phyloP scores from a whole-genome alignment of 1,284 basidiomycete genomes.

The Moesziomyces aphidis region DNA sequence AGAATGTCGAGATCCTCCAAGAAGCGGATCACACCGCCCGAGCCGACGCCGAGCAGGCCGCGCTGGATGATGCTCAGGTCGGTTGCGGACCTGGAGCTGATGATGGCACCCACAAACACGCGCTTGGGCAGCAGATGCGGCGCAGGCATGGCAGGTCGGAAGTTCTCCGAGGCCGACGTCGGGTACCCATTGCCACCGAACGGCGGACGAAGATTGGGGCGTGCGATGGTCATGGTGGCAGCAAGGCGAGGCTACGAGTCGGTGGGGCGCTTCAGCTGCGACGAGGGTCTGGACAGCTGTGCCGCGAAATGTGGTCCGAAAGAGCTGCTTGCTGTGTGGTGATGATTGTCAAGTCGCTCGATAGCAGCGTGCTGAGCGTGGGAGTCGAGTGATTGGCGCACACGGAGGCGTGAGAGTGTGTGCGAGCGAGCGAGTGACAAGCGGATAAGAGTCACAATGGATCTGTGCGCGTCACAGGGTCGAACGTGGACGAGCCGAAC shows the following conservation, averaged over 20 bases:
- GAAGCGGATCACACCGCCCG: constrained; percentile 58
- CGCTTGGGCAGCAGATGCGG: constrained; percentile 51
- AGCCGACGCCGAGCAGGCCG: constrained; percentile 59
- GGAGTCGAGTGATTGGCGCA: not conserved
- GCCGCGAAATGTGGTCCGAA: too few relatives aligned
- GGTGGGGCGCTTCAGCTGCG: not conserved
- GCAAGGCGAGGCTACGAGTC: not conserved
- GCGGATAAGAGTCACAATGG: not conserved
- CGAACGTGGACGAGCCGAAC: not conserved
- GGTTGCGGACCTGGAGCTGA: constrained; percentile 43
- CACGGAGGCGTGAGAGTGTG: not conserved
- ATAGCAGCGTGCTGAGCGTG: not conserved
- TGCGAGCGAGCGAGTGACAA: not conserved
- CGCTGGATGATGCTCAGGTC: constrained; percentile 53
- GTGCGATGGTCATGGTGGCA: constrained; percentile 33
- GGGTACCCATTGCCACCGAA: constrained; percentile 39
- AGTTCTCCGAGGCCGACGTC: constrained; percentile 50
- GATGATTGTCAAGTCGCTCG: not conserved
- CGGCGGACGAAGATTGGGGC: constrained; percentile 25
- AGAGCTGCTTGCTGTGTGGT: too few relatives aligned
- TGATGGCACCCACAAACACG: constrained; percentile 61
- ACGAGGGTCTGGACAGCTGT: too few relatives aligned
- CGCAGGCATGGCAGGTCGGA: constrained; percentile 51
- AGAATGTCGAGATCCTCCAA: constrained; percentile 57
- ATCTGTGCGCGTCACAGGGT: not conserved